These are phyloP conservation scores for Henckelia pumila DNA, from an alignment of 257 asterid genomes.

Conservation along the genomic window DNA sequence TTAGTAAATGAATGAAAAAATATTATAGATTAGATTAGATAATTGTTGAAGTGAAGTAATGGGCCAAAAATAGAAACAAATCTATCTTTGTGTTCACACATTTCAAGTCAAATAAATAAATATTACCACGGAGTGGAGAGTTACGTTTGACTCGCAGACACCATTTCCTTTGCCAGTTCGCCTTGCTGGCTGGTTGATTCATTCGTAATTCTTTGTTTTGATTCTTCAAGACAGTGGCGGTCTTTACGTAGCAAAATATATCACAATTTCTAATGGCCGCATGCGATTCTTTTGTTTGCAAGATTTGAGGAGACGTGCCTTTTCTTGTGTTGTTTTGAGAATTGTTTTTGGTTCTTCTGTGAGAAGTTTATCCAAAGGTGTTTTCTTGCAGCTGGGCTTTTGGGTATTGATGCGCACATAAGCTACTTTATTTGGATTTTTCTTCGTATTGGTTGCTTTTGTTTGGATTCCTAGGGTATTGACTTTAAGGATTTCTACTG, in stretches of 20 bases:
- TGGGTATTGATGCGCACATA: slow-evolving; percentile 29
- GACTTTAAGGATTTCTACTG: slow-evolving; percentile 36
- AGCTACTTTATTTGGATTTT: slow-evolving; percentile 11
- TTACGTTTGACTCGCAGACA: neutral
- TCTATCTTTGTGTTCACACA: slow-evolving; percentile 13
- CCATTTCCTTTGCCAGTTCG: slow-evolving; percentile 3
- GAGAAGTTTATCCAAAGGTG: slow-evolving; percentile 18
- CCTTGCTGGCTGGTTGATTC: neutral
- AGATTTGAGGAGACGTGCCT: slow-evolving; percentile 31
- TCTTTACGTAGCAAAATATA: slow-evolving; percentile 24
- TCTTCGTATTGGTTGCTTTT: slow-evolving; percentile 35
- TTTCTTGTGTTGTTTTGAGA: slow-evolving; percentile 27
- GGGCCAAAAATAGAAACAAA: neutral
- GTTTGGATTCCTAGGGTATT: slow-evolving; percentile 37
- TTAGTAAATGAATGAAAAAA: too few species aligned
- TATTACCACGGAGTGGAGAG: neutral
- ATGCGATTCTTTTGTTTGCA: slow-evolving; percentile 17
- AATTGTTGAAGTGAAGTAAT: too few species aligned
- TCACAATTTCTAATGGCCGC: slow-evolving; percentile 4
- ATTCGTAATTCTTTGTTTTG: neutral
- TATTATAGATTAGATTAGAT: too few species aligned
- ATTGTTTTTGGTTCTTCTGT: slow-evolving; percentile 28
- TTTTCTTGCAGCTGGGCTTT: slow-evolving; percentile 28
- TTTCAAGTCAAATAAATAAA: slow-evolving; percentile 1
- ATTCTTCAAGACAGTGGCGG: neutral